Evolutionary conservation across 1,284 basidiomycete species (phyloP).

Genomic region (Boletus albobrunnescens): DNA sequence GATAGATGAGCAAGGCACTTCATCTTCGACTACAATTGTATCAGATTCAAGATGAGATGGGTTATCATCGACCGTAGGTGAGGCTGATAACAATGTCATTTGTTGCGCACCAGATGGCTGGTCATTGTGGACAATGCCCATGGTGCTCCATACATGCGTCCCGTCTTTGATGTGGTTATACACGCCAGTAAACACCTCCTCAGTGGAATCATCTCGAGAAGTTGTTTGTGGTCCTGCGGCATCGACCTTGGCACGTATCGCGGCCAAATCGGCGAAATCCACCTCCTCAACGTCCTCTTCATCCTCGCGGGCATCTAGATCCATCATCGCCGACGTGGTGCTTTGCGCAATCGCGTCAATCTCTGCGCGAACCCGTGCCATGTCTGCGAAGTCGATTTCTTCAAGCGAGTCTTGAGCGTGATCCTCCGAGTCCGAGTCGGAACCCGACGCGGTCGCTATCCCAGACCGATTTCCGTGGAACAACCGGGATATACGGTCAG

Average conservation of each 20-base stretch:
- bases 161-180: constrained; percentile 15
- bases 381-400: constrained; percentile 64
- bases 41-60: background rate
- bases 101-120: background rate
- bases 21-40: constrained; percentile 1
- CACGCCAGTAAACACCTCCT: constrained; percentile 41
- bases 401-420: constrained; percentile 40
- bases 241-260: constrained; percentile 34
- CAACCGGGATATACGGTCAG: constrained; percentile 54
- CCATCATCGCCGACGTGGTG: constrained; percentile 11
- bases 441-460: constrained; percentile 17
- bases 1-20: no score
- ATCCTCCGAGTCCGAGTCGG: constrained; percentile 21
- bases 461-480: constrained; percentile 48
- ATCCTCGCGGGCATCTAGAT: constrained; percentile 1
- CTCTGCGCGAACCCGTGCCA: constrained; percentile 41
- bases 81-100: background rate
- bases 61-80: background rate
- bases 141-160: background rate
- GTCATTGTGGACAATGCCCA: background rate
- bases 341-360: constrained; percentile 17
- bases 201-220: background rate
- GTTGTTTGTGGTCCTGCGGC: background rate
- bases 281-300: constrained; percentile 50
- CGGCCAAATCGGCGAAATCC: constrained; percentile 57